Base-by-base conservation (phyloP, 768 basidiomycete species). In the Gloeostereum incarnatum region DNA sequence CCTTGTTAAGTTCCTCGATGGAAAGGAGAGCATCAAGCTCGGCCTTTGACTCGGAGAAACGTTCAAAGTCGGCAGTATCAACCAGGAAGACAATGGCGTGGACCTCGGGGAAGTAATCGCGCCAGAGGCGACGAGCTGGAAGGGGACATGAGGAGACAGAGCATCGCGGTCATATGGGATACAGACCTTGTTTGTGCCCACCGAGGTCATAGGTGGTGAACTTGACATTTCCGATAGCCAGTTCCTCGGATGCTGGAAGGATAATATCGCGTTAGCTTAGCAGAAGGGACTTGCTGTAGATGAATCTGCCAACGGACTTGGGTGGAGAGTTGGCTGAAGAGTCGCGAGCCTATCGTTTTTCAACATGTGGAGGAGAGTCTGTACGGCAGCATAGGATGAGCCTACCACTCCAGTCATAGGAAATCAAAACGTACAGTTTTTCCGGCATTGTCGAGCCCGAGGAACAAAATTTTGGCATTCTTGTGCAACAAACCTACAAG, bases 101-200 rank as follows among this genome's bases (percentile, higher is more conserved):
- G 30, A 98, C 96, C 61, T 98, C 96, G 35, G 96, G 96, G 81
- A 99, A 98, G 68, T 98, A 99, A 63, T 99, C 93, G 42, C 92
- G 81, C 96, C 96, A 99, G 58, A 98, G 82, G 49, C 96, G 89
- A 49, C 96, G 93, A 38, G 96, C 96, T 74, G 43, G 27, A 9
- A 31, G 11, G 10, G 17, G 31, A 35, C 6, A 18, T 14, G 25
- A 41, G 17, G 34, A 26, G 11, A 41, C 35, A 23, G 32, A 22
- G 22, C 13, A 29, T n/a, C n/a, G 9, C 10, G 13, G 18, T 32
- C n/a, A n/a, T n/a, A n/a, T n/a, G n/a, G n/a, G n/a, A n/a, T n/a
- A 31, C 68, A 43, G 39, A 90, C 92, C 92, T 59, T 97, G 94
- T 59, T 85, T 81, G 67, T 98, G 96, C 56, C 96, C 96, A 53